Evolutionary conservation across 192 early-diverging fungal genomes (phyloP), one percentile per base, ranked within the genome.

Genomic region (Rhizophagus prolifer): DNA sequence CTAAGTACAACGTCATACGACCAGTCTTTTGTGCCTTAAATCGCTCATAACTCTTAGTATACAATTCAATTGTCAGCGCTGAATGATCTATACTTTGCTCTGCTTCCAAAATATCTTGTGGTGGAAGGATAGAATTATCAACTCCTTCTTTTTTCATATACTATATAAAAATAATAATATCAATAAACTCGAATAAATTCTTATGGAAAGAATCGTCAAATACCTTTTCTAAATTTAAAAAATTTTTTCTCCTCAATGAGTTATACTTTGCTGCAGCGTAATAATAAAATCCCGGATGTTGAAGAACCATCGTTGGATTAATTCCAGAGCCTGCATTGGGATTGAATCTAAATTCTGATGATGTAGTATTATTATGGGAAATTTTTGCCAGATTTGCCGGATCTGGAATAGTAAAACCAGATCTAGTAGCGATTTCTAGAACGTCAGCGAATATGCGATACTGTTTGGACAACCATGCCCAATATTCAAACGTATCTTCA

Each of bases 41-140:
- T 58, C 92, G 90, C 62, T 96, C 95, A 74, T 96, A 96, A n/a
- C 94, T 89, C 76, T 95, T 95, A 8, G 94, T 95, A n/a, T 96
- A 77, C 4, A 96, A 79, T 70, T 95, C 94, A 71, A 96, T 94
- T 8, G 93, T 91, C 14, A 89, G 36, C 13, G 83, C 75, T 10
- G 90, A 83, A 75, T 95, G 92, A 80, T 93, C 92, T 16, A 92
- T 64, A 25, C 71, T 64, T 58, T 85, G 77, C 79, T 92, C 91
- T 19, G 79, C 83, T 28, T 70, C 77, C 54, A 82, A 66, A 12
- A 79, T 74, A 62, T 83, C 79, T 31, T 79, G 81, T 44, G 84
- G 79, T 50, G 85, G 85, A 10, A 62, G 75, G 19, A 59, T 77
- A 16, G 76, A 75, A 9, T 71, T 61, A 13, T 78, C 77, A 21